These are phyloP conservation scores for Hirschioporus abietinus DNA, from an alignment of 768 basidiomycete species.

Conservation along the genomic window DNA sequence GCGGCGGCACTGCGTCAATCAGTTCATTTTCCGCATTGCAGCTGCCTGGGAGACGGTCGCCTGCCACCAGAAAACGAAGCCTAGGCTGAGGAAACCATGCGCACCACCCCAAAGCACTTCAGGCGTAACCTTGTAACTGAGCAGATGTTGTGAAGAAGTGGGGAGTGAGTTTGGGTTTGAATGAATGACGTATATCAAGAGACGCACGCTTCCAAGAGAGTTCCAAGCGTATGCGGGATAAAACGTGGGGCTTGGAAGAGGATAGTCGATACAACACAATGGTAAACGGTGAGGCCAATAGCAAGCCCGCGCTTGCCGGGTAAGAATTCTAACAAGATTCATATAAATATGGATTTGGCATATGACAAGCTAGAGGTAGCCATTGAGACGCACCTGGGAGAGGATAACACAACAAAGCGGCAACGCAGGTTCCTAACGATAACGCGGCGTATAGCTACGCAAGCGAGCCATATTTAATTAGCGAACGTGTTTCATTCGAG, in stretches of 20 bases:
- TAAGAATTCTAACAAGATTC: slow-evolving; percentile 53
- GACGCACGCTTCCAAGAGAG: slow-evolving; percentile 54
- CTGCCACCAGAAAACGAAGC: slow-evolving; percentile 83
- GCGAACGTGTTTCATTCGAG: background rate
- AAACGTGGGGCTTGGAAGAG: slow-evolving; percentile 75
- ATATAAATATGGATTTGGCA: background rate
- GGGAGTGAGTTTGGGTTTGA: slow-evolving; percentile 2
- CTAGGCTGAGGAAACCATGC: slow-evolving; percentile 67
- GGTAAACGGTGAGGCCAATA: slow-evolving; percentile 71
- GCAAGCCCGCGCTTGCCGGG: slow-evolving; percentile 83
- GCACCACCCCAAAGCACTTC: slow-evolving; percentile 67
- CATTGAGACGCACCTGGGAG: slow-evolving; percentile 55
- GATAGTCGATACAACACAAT: slow-evolving; percentile 65
- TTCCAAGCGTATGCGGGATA: slow-evolving; percentile 68
- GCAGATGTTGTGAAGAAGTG: slow-evolving; percentile 6
- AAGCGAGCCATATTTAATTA: background rate
- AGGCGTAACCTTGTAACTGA: slow-evolving; percentile 59
- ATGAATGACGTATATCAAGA: background rate
- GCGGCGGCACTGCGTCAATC: background rate
- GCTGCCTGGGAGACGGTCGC: slow-evolving; percentile 37
- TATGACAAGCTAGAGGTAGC: background rate
- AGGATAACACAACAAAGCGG: slow-evolving; percentile 55
- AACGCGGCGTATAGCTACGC: slow-evolving; percentile 65
- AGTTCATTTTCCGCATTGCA: slow-evolving; percentile 5
- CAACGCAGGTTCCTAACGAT: slow-evolving; percentile 53